Evolutionary conservation across 2,329 filamentous ascomycete species (phyloP).

Genomic region (Pseudogymnoascus sp.): DNA sequence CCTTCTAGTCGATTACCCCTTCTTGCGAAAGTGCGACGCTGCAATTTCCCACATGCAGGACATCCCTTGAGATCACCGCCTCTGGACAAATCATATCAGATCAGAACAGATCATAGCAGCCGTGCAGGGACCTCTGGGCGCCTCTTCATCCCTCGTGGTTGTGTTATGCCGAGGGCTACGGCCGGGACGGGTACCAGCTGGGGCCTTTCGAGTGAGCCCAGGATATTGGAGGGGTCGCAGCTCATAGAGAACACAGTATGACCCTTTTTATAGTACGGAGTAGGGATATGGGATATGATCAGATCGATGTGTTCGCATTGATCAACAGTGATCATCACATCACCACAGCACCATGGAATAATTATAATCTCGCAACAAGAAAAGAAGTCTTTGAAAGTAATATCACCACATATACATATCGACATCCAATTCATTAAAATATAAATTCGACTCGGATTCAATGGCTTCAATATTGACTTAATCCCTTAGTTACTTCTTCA

Average conservation of each 20-base stretch:
- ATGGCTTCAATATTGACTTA: neutral
- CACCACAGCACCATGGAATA: neutral
- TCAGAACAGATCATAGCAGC: neutral
- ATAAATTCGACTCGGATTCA: neutral
- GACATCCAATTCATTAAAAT: neutral
- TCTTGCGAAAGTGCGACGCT: neutral
- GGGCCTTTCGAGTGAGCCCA: neutral
- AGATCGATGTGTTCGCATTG: neutral
- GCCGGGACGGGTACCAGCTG: neutral
- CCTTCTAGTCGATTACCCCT: slow-evolving; percentile 4
- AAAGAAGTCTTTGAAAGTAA: neutral
- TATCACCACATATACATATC: neutral
- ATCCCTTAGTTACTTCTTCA: neutral
- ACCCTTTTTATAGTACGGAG: neutral
- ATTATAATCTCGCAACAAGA: neutral
- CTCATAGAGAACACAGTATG: neutral
- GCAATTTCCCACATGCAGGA: slow-evolving; percentile 7
- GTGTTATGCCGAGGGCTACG: neutral
- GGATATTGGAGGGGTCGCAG: neutral
- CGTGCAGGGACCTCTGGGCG: neutral
- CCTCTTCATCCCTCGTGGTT: neutral
- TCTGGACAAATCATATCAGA: slow-evolving; percentile 2
- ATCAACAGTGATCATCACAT: neutral
- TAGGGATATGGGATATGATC: neutral
- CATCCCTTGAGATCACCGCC: neutral